Evolutionary conservation across 768 basidiomycete species (phyloP).

Genomic region (Lactarius hengduanensis): DNA sequence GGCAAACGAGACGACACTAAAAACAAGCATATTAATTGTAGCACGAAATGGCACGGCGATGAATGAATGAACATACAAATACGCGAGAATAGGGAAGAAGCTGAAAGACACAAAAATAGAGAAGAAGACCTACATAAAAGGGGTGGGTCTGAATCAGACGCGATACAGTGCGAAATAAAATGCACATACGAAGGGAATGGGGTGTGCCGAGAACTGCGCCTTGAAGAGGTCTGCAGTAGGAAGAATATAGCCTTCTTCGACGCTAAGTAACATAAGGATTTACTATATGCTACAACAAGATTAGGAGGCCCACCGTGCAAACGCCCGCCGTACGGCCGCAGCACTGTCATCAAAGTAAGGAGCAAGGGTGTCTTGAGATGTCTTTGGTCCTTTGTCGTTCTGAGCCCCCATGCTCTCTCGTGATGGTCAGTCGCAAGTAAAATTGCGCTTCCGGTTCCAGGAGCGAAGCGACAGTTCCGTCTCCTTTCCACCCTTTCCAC

Average conservation of each 20-base stretch:
- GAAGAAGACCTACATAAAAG: conserved; percentile 13
- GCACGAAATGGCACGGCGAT: not conserved
- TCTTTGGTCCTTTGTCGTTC: not conserved
- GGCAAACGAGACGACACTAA: conserved; percentile 10
- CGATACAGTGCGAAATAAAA: not conserved
- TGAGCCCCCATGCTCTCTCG: conserved; percentile 12
- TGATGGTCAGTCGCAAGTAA: not conserved
- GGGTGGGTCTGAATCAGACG: not conserved
- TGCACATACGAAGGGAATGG: conserved; percentile 21
- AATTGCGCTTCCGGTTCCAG: not conserved
- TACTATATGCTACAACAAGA: too few relatives aligned
- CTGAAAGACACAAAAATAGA: conserved; percentile 19
- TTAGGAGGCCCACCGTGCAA: conserved; percentile 12
- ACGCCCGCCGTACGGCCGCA: conserved; percentile 14
- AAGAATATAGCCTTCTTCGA: conserved; percentile 22
- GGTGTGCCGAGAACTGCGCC: conserved; percentile 11
- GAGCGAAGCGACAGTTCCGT: not conserved
- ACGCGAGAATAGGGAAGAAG: conserved; percentile 26
- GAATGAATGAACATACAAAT: conserved; percentile 19
- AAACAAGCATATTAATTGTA: not conserved
- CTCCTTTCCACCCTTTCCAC: not conserved
- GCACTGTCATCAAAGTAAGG: conserved; percentile 25
- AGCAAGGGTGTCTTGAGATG: conserved; percentile 16
- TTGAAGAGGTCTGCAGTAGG: conserved; percentile 13
- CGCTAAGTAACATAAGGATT: conserved; percentile 5